Base-by-base conservation (phyloP, 2,329 filamentous ascomycete genomes). In the Clarireedia sp. region DNA sequence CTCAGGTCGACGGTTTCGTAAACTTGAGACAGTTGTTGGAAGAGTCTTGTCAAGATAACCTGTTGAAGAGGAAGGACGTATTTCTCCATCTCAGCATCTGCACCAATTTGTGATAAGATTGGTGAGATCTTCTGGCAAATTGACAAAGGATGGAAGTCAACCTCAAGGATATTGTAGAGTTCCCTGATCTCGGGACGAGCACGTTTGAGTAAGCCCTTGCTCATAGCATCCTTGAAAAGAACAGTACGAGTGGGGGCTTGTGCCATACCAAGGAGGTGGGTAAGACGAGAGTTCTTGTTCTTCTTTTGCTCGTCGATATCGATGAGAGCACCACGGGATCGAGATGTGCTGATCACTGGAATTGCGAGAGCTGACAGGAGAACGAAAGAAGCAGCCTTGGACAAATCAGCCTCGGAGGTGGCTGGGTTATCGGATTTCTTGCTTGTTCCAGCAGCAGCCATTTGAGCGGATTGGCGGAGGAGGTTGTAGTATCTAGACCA, bases 121-220 rank as follows among this genome's bases (percentile, higher is more conserved):
- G 94, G 94, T 12, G 92, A 96, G 64, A 99, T 97, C 81, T 96
- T 97, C 75, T 95, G 86, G 84, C 94, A 97, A 70, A 99, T 99
- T 38, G 92, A 97, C 57, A 99, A 81, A 53, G 94, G 94, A 72
- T 99, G 94, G 80, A 99, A 99, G 72, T 99, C 94, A 63, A 97
- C 92, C 76, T 99, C 94, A 40, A 99, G 83, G 64, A 99, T 99
- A 75, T 96, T 95, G 82, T 96, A 99, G 45, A 99, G 83, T 57
- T 96, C 90, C 57, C 91, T 86, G 65, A 99, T 99, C 75, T 99
- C 94, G 38, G 94, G 90, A 56, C 89, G 86, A 60, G 88, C 92
- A 63, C 91, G 90, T 76, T 92, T 91, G 59, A 97, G 83, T 43
- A 99, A 84, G 58, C 91, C 89, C 79, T 97, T 97, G 76, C 89